Percentiles rank a stretch among this genome's conserved stretches.
Evolutionary conservation across 169 alveolate genomes (phyloP).

Genomic region (Plasmodium berghei): DNA sequence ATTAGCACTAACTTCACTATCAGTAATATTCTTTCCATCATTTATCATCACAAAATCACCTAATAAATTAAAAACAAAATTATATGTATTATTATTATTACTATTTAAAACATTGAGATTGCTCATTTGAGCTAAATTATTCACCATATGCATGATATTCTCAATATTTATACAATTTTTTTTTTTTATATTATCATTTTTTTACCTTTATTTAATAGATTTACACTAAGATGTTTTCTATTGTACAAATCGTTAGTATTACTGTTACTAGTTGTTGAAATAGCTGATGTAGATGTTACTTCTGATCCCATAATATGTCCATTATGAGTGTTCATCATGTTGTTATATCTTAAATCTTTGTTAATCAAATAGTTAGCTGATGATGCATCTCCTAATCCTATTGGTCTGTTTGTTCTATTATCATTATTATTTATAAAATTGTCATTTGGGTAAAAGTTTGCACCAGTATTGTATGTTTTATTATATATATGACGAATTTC

Average conservation of each 20-base stretch:
- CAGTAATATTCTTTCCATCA: constrained; percentile 6
- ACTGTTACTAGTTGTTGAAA: background rate
- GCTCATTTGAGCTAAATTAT: background rate
- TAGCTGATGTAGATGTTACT: background rate
- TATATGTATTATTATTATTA: background rate
- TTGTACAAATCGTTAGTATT: constrained; percentile 25
- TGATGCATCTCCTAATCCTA: background rate
- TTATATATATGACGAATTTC: constrained; percentile 16
- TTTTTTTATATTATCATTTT: constrained; percentile 26
- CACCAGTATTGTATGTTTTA: constrained; percentile 28
- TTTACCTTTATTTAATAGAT: constrained; percentile 36
- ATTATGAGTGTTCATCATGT: constrained; percentile 27
- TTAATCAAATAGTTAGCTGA: constrained; percentile 2
- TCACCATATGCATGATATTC: background rate
- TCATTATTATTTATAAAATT: constrained; percentile 37
- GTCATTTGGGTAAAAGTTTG: constrained; percentile 39
- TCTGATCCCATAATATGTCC: background rate
- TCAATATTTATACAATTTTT: background rate
- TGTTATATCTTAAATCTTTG: constrained; percentile 41
- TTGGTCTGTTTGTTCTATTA: constrained; percentile 18
- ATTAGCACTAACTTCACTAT: background rate
- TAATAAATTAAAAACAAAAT: background rate
- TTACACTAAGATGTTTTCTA: constrained; percentile 7
- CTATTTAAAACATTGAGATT: background rate
- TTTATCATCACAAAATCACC: background rate